Conservation (phyloP, 108 stramenopile genomes). For the Aurantiochytrium sp. region DNA sequence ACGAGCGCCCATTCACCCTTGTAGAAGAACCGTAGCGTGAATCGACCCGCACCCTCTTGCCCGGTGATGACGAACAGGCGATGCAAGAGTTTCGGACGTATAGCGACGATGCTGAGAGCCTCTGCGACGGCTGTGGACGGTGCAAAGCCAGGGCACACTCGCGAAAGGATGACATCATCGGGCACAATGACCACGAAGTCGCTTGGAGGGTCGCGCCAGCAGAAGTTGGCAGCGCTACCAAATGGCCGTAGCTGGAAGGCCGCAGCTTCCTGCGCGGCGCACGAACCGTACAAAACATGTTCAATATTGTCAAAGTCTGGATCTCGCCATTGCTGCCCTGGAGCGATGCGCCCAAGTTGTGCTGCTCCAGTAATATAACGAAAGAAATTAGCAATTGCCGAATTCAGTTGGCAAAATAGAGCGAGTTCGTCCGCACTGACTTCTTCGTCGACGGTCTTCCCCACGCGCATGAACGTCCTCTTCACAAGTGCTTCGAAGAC, state of each 20-base stretch:
- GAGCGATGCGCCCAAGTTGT: background rate
- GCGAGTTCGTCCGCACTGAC: background rate
- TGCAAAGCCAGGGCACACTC: background rate
- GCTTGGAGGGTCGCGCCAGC: background rate
- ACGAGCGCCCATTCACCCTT: background rate
- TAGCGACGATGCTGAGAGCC: background rate
- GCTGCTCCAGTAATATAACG: background rate
- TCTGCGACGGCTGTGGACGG: background rate
- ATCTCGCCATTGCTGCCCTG: background rate
- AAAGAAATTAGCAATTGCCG: background rate
- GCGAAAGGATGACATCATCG: background rate
- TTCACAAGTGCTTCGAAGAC: background rate
- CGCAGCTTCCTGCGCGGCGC: background rate
- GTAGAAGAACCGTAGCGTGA: background rate
- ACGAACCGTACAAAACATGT: background rate
- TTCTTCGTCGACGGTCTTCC: background rate
- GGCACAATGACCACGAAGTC: background rate
- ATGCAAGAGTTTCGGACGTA: background rate
- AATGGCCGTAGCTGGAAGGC: background rate
- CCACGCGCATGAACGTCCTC: background rate
- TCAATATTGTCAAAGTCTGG: background rate
- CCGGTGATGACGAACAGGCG: background rate
- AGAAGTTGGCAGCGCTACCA: background rate
- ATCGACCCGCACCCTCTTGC: background rate
- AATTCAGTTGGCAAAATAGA: background rate